A percentile compares a stretch with the other conserved stretches of the same genome.
phyloP scores from a whole-genome alignment of 768 basidiomycete species.

The Collybiopsis luxurians region DNA sequence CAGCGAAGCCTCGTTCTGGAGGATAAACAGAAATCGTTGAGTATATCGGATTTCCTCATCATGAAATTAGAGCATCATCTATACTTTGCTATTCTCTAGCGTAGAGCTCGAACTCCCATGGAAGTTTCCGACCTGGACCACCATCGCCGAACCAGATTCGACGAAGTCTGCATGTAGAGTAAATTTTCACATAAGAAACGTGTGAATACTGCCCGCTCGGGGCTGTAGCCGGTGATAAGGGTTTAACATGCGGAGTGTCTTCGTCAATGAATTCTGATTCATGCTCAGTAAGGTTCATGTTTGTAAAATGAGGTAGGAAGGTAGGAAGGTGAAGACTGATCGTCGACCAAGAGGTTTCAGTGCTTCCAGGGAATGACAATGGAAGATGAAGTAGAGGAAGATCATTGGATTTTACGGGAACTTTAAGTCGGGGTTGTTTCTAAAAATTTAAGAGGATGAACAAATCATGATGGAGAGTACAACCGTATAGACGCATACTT shows the following conservation, averaged over 20 bases:
- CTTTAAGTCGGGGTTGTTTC: slow-evolving; percentile 54
- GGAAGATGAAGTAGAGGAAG: slow-evolving; percentile 70
- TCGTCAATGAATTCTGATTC: slow-evolving; percentile 16
- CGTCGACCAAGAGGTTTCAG: slow-evolving; percentile 70
- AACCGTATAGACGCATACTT: slow-evolving; percentile 50
- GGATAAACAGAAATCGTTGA: too few relatives aligned
- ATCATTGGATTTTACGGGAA: slow-evolving; percentile 25
- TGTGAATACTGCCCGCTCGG: slow-evolving; percentile 63
- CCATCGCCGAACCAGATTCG: slow-evolving; percentile 74
- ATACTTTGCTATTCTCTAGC: slow-evolving; percentile 22
- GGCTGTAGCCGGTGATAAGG: slow-evolving; percentile 15
- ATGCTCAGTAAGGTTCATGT: slow-evolving; percentile 18
- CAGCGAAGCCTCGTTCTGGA: too few relatives aligned
- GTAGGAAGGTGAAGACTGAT: slow-evolving; percentile 58
- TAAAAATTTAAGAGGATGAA: slow-evolving; percentile 22
- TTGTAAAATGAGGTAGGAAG: slow-evolving; percentile 57
- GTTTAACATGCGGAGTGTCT: slow-evolving; percentile 6
- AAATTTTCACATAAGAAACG: slow-evolving; percentile 70
- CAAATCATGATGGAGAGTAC: slow-evolving; percentile 8
- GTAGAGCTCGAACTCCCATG: slow-evolving; percentile 81
- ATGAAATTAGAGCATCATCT: too few relatives aligned
- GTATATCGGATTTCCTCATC: too few relatives aligned
- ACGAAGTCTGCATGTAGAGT: slow-evolving; percentile 74
- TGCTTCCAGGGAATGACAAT: slow-evolving; percentile 55
- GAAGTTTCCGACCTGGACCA: slow-evolving; percentile 47